Evolutionary conservation across 306 rosid genomes (phyloP), one percentile per base, ranked within the genome.

Genomic region (Arachis stenosperma): DNA sequence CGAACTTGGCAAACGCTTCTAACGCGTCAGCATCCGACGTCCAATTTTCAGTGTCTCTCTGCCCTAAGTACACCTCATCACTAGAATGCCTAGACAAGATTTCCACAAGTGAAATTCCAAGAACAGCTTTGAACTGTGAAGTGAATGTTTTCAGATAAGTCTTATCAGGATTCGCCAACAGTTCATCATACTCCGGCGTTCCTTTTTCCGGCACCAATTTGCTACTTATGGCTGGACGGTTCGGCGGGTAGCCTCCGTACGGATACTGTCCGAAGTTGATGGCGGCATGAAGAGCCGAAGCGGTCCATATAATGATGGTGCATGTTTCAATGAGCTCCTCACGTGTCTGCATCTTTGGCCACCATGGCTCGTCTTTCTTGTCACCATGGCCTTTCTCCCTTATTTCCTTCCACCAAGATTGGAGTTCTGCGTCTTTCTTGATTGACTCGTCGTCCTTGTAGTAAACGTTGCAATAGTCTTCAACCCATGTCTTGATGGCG

Each of bases 401-500:
- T 65, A 87, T 39, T 78, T 87, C 88, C 61, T 77, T 82, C 91
- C 91, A 87, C 91, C 91, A 87, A 11, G 82, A 74, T 75, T 82
- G 85, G 46, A 84, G 88, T 78, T 87, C 87, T 0, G 29, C 0
- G 44, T 87, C 89, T 2, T 62, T 63, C 36, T 44, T 75, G 6
- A 87, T 53, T 0, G 51, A 39, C 10, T 69, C 71, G 27, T 82
- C 75, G 0, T 69, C 50, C 50, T 78, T 57, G 75, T 87, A 87
- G 82, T 84, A 87, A 57, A 75, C n/a, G 61, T 53, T 78, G 62
- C 87, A 82, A 39, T 84, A 87, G 63, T 84, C 87, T 13, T 47
- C 6, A 3, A 84, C 89, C 89, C 91, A 87, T 78, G 79, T 75
- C 48, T 83, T 73, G 65, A 84, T 87, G 9, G 89, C 86, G 42